Base-by-base conservation (phyloP, 495 filamentous ascomycete genomes). In the Xylaria grammica region DNA sequence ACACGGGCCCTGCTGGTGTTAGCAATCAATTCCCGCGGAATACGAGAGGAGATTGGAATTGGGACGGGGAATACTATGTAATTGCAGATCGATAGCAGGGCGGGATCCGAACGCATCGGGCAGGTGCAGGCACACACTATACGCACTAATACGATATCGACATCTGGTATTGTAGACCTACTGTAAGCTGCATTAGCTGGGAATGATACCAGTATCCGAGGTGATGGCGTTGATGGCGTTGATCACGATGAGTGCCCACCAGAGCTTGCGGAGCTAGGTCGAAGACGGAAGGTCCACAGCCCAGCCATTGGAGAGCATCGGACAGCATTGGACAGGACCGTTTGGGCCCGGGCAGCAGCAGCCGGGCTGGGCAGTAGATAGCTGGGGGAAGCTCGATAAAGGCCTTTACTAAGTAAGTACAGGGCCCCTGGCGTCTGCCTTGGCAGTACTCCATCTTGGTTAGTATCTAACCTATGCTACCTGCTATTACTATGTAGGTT, bases 251-350 rank as follows among this genome's bases (percentile, higher is more conserved):
- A 38, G 59, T 32, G n/a, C 10, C 46, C 59, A 52, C 59, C 52
- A 19, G 9, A 24, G 48, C 46, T 32, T 36, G 27, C 40, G 32
- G 59, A 54, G 53, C 62, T 65, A 57, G 51, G 45, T 49, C 30
- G 44, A 65, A 65, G 32, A 58, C 32, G 62, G 62, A 57, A 65
- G 62, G 62, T 65, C 62, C 27, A 45, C 6, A 34, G 13, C n/a
- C n/a, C n/a, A n/a, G n/a, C n/a, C n/a, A n/a, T n/a, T n/a, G n/a
- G n/a, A n/a, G n/a, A n/a, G n/a, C n/a, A n/a, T n/a, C n/a, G n/a
- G n/a, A n/a, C n/a, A n/a, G n/a, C n/a, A n/a, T n/a, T n/a, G n/a
- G n/a, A n/a, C n/a, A n/a, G n/a, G n/a, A n/a, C n/a, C n/a, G n/a
- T n/a, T n/a, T n/a, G n/a, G n/a, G n/a, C n/a, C n/a, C n/a, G n/a